Percentiles rank a stretch among this genome's conserved stretches.
Evolutionary conservation across 305 asterid genomes (phyloP).

Genomic region (Fraxinus velutina): DNA sequence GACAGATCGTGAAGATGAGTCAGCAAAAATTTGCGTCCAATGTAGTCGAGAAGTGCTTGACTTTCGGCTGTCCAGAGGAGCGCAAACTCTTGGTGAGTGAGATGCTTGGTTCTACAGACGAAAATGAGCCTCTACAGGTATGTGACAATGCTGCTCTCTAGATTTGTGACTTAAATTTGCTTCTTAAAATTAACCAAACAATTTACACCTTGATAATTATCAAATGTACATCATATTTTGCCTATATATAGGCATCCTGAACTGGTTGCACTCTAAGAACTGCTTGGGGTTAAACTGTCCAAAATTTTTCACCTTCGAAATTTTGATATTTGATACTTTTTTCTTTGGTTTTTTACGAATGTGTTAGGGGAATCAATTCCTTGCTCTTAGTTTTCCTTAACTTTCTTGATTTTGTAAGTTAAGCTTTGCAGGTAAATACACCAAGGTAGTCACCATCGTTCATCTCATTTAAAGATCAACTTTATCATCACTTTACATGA

Average conservation of each 20-base stretch:
- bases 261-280: not conserved
- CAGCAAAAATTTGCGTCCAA: constrained; percentile 83
- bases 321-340: not conserved
- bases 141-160: not conserved
- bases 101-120: constrained; percentile 84
- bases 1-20: constrained; percentile 82
- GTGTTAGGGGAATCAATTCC: not conserved
- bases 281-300: not conserved
- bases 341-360: not conserved
- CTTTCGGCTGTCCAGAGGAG: constrained; percentile 61
- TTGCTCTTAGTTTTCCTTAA: not conserved
- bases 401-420: not conserved
- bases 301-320: not conserved
- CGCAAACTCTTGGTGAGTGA: constrained; percentile 64
- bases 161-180: not conserved
- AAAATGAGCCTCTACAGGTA: constrained; percentile 81
- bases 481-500: not conserved
- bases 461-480: not conserved
- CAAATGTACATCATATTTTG: not conserved
- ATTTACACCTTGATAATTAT: not conserved
- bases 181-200: not conserved
- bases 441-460: not conserved
- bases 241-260: not conserved
- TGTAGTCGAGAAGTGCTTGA: constrained; percentile 78
- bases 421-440: not conserved